Percentiles rank a stretch among this genome's conserved stretches.
Conservation (phyloP, 78 protist species). For the Bodo saltans region DNA sequence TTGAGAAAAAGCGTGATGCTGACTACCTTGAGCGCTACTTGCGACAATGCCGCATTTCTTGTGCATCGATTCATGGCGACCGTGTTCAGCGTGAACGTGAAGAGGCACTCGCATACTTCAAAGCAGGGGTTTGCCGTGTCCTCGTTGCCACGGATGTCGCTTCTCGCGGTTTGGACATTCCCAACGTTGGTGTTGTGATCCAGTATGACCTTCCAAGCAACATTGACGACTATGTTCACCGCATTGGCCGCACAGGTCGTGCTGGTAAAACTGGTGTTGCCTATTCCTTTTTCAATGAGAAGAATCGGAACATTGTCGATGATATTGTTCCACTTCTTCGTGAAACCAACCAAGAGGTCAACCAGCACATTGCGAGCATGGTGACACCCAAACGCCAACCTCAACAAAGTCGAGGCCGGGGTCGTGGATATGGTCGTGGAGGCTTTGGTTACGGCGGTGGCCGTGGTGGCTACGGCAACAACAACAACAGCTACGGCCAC, state of each 20-base stretch:
- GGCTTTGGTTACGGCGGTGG: neutral
- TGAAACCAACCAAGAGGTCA: conserved; percentile 56
- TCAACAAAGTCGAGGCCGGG: neutral
- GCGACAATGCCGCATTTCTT: conserved; percentile 38
- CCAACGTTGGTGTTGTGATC: conserved; percentile 92
- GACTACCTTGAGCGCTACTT: conserved; percentile 80
- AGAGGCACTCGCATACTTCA: conserved; percentile 67
- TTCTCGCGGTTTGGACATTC: conserved; percentile 94
- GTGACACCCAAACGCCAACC: neutral
- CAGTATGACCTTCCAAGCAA: conserved; percentile 93
- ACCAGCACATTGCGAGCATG: conserved; percentile 23
- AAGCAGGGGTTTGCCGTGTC: conserved; percentile 44
- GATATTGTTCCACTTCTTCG: conserved; percentile 49
- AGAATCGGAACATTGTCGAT: conserved; percentile 34
- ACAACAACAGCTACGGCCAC: neutral
- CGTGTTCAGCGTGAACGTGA: conserved; percentile 93
- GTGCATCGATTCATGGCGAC: conserved; percentile 96
- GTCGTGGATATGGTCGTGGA: neutral
- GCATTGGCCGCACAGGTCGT: conserved; percentile 98
- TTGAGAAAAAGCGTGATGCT: conserved; percentile 85
- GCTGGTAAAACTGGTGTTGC: conserved; percentile 89
- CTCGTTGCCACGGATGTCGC: conserved; percentile 97
- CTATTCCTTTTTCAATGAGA: conserved; percentile 58
- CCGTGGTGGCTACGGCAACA: neutral
- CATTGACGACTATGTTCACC: conserved; percentile 93